Evolutionary conservation across 805 yeast genomes (phyloP), one percentile per base, ranked within the genome.

Genomic region (Starmerella potacharoeniae): DNA sequence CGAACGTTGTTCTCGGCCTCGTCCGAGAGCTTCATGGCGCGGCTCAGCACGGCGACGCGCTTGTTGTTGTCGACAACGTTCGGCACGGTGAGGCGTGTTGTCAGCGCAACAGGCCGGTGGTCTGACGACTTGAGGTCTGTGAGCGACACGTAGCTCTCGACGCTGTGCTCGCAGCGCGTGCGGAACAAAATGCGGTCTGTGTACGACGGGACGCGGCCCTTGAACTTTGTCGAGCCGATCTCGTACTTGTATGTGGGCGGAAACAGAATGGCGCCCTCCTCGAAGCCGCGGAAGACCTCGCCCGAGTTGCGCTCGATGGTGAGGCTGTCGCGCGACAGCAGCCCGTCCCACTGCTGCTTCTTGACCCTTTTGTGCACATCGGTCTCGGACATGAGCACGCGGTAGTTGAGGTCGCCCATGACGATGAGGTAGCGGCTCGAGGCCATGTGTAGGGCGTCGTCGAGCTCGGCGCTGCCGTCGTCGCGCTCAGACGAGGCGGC

Each of bases 351-450:
- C 37, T 72, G 68, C 22, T 67, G 56, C 4, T 58, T 58, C 6
- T 65, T 59, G 7, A 72, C 58, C 43, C 71, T 57, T 30, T 66
- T 67, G 6, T 64, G 61, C 0, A 71, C 63, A 28, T 64, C 64
- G 6, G 65, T 69, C 7, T 58, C 62, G 8, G 69, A 64, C 49
- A 72, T 64, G 13, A 83, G 86, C 5, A 73, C 60, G 49, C 85
- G 68, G 60, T 77, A 80, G 61, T 81, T 80, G 55, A 80, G 64
- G 60, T 80, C 85, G 7, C 85, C 85, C 33, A 75, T 68, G 11
- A 76, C 65, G 28, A 80, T 64, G 0, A 73, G 33, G 42, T 55
- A 43, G 31, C 49, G 43, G 34, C 44, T 43, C 13, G 58, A 17
- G 11, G 36, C 49, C 28, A 42, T 49, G 34, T 36, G 39, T 7